phyloP scores from a whole-genome alignment of 371 early-diverging fungal species.

The Smittium mucronatum region DNA sequence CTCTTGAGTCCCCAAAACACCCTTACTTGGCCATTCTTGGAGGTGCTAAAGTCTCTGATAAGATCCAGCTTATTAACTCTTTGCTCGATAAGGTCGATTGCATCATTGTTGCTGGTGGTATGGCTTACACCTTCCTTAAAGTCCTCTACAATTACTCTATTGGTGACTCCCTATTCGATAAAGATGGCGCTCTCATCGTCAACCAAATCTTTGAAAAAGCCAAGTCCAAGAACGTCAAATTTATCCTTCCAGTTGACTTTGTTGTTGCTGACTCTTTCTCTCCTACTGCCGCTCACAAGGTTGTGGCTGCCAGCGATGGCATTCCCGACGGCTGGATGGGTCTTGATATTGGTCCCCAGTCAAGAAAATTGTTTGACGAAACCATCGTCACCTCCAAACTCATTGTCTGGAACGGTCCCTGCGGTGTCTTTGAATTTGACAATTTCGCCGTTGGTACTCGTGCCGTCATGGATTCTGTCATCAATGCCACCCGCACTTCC shows the following conservation, averaged over 20 bases:
- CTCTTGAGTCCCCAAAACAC: constrained; percentile 76
- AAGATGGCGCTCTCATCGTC: constrained; percentile 78
- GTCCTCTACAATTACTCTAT: constrained; percentile 72
- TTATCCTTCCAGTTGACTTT: constrained; percentile 86
- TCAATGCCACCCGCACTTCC: constrained; percentile 66
- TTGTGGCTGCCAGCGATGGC: constrained; percentile 77
- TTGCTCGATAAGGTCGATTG: constrained; percentile 81
- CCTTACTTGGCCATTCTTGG: constrained; percentile 98
- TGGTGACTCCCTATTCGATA: constrained; percentile 87
- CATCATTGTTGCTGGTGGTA: constrained; percentile 92
- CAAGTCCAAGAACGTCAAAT: constrained; percentile 69
- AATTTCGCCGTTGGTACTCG: constrained; percentile 87
- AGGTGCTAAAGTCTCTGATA: constrained; percentile 98
- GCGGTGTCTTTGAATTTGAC: constrained; percentile 96
- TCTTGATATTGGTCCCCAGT: constrained; percentile 85
- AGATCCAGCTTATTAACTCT: constrained; percentile 95
- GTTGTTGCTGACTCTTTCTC: constrained; percentile 77
- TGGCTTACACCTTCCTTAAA: constrained; percentile 98
- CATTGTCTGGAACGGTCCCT: constrained; percentile 98
- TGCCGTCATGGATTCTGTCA: constrained; percentile 67
- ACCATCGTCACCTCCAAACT: constrained; percentile 71
- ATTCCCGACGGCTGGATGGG: constrained; percentile 88
- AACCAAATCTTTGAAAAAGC: constrained; percentile 68
- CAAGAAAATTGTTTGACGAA: constrained; percentile 55
- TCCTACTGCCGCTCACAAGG: constrained; percentile 60